Evolutionary conservation across 148 eudicot genomes (phyloP), one percentile per base, ranked within the genome.

Genomic region (Gaultheria prostrata): DNA sequence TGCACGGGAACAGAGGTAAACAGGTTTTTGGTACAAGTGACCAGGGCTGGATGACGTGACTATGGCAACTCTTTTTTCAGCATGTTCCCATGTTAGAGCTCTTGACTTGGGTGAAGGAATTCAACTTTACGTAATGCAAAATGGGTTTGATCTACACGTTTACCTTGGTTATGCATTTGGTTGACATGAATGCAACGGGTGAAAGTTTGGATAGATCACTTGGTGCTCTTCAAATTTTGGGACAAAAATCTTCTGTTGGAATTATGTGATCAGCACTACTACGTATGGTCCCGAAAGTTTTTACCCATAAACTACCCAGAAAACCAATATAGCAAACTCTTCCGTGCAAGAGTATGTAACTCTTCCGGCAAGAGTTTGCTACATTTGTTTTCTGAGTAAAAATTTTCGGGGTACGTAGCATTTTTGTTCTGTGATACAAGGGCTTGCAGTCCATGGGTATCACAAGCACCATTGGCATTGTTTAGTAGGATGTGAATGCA

Each of bases 11-110:
- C n/a, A n/a, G n/a, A n/a, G n/a, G n/a, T n/a, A n/a, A n/a, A n/a
- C n/a, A n/a, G n/a, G n/a, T n/a, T n/a, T n/a, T n/a, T n/a, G n/a
- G n/a, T n/a, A n/a, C 56, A 76, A 28, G 89, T 87, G 33, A 83
- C 88, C 15, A 75, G n/a, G 30, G 94, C 98, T 9, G n/a, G 98
- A 95, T 86, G 91, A 90, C 87, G 86, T 89, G 63, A 93, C 96
- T 24, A 78, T 92, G 75, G 87, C 95, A 77, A 86, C 90, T 15
- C 87, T 84, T 70, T 81, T 92, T 46, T 86, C 87, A 0, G 85
- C 85, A 48, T 86, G 87, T 33, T 85, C 85, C 13, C 87, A 86
- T 73, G 59, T 82, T 57, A 83, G 87, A 72, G 85, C 80, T 2
- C 76, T 86, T 20, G 85, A 82, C 67, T 71, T 86, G 78, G 87